Percentiles rank a stretch among this genome's conserved stretches.
These are phyloP conservation scores for Nicotiana paniculata DNA, from an alignment of 257 asterid species.

Conservation along the genomic window DNA sequence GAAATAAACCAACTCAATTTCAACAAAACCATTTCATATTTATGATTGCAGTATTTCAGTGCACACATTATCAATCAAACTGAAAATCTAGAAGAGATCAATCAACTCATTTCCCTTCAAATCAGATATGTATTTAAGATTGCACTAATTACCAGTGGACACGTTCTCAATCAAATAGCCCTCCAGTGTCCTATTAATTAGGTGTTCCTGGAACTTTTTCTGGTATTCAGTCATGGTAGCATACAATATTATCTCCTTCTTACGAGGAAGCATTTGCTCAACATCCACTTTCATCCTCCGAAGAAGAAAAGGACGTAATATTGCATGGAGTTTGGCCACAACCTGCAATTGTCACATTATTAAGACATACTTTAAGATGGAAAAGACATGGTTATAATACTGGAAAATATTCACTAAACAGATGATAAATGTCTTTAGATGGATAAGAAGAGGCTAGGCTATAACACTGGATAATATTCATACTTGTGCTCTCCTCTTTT, in stretches of 20 bases:
- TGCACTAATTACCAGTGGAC: slow-evolving; percentile 35
- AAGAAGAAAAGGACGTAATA: slow-evolving; percentile 88
- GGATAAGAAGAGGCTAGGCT: too few species aligned
- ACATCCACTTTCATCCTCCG: slow-evolving; percentile 95
- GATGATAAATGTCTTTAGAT: too few species aligned
- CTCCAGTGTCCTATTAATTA: slow-evolving; percentile 74
- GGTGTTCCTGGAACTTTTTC: slow-evolving; percentile 83
- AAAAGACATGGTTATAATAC: background rate
- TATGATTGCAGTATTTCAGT: background rate
- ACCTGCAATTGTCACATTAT: slow-evolving; percentile 46
- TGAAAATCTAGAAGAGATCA: background rate
- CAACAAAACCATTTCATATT: background rate
- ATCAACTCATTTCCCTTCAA: background rate
- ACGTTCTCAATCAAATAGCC: slow-evolving; percentile 43
- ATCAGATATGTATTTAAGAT: background rate
- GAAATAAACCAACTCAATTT: background rate
- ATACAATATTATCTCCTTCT: slow-evolving; percentile 87
- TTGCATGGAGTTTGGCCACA: slow-evolving; percentile 90
- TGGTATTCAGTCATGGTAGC: slow-evolving; percentile 85
- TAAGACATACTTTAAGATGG: background rate
- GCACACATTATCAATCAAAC: background rate
- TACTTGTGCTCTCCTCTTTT: slow-evolving; percentile 83
- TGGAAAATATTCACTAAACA: background rate
- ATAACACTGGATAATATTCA: background rate
- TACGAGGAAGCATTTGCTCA: slow-evolving; percentile 81